These are phyloP conservation scores for Verticillium zaregamsianum DNA, from an alignment of 2,329 filamentous ascomycete species.

Conservation along the genomic window DNA sequence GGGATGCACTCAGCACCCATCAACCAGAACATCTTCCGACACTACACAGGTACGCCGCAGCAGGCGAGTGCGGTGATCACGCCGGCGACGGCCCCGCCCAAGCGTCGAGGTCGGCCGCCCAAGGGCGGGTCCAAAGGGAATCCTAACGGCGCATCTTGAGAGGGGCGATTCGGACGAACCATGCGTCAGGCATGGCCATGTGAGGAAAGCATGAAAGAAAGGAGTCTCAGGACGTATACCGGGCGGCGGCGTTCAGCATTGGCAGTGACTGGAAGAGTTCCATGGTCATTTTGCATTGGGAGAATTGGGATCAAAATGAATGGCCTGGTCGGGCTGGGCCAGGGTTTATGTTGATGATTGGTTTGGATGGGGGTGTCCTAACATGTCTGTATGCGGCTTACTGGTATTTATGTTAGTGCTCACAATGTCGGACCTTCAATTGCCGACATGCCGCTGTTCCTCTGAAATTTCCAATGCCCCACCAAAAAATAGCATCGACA, in stretches of 20 bases:
- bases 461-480: conserved; percentile 2
- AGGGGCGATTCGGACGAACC: neutral
- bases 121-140: conserved; percentile 6
- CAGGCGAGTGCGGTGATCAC: conserved; percentile 4
- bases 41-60: conserved; percentile 9
- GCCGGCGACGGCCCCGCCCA: conserved; percentile 3
- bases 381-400: neutral
- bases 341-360: neutral
- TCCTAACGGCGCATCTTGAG: neutral
- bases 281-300: neutral
- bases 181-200: neutral
- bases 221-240: neutral
- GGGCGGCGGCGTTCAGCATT: neutral
- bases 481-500: conserved; percentile 1
- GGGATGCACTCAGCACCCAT: conserved; percentile 10
- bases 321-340: neutral
- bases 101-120: conserved; percentile 13
- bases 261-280: neutral
- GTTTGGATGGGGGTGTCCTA: neutral
- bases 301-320: neutral
- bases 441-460: neutral
- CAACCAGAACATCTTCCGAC: conserved; percentile 8
- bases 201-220: neutral
- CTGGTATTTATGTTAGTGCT: neutral
- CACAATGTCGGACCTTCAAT: neutral